Conservation (phyloP, 129 eudicot genomes). For the Oenanthe sinensis region DNA sequence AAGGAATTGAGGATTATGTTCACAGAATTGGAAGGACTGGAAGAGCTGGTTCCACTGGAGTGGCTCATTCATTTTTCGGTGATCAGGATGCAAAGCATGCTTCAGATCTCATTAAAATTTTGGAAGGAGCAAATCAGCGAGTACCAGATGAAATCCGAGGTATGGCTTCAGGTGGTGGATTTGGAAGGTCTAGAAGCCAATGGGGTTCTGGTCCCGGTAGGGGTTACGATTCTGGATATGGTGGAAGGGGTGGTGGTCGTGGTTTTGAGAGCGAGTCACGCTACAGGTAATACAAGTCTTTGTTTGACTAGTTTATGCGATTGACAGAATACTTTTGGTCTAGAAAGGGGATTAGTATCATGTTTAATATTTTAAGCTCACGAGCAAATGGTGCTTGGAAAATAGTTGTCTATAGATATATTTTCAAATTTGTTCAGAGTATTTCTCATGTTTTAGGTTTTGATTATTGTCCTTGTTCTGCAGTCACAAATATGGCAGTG, state of each 20-base stretch:
- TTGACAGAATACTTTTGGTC: background rate
- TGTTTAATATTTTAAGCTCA: background rate
- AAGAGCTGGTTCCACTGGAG: conserved; percentile 96
- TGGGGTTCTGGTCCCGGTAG: conserved; percentile 73
- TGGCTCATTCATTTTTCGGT: conserved; percentile 71
- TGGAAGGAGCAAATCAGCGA: conserved; percentile 89
- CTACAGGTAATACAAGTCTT: conserved; percentile 19
- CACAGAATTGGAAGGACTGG: conserved; percentile 99
- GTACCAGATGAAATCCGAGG: conserved; percentile 76
- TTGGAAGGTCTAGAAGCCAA: conserved; percentile 51
- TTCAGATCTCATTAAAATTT: conserved; percentile 64
- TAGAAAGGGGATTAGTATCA: background rate
- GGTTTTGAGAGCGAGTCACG: conserved; percentile 17
- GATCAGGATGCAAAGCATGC: conserved; percentile 86
- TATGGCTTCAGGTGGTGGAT: conserved; percentile 92
- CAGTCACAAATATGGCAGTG: conserved; percentile 22
- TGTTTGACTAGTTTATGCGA: background rate
- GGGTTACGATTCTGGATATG: conserved; percentile 31
- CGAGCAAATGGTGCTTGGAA: background rate
- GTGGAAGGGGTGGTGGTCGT: conserved; percentile 31
- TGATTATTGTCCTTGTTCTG: background rate
- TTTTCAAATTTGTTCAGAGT: background rate
- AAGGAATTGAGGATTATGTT: conserved; percentile 93
- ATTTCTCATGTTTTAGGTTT: background rate
- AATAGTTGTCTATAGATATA: background rate